These are phyloP conservation scores for Sporisorium exsertum DNA, from an alignment of 1,284 basidiomycete species.

Conservation along the genomic window DNA sequence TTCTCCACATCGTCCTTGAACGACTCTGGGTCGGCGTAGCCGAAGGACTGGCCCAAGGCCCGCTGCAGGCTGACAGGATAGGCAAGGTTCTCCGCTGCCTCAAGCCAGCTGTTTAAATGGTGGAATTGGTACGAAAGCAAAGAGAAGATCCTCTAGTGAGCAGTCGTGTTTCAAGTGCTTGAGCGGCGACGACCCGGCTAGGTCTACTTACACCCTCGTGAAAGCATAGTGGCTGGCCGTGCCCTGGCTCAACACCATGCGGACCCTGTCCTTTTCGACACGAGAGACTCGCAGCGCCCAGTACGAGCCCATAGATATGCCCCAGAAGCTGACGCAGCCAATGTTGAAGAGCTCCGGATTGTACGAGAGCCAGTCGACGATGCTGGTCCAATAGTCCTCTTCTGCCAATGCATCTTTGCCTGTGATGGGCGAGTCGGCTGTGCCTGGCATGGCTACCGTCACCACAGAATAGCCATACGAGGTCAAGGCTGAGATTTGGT, in stretches of 20 bases:
- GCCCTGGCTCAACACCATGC: slow-evolving; percentile 38
- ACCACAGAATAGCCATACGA: slow-evolving; percentile 22
- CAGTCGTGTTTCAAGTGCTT: neutral
- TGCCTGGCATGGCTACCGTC: slow-evolving; percentile 41
- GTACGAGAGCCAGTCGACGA: slow-evolving; percentile 43
- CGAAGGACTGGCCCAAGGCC: slow-evolving; percentile 33
- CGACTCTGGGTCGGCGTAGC: slow-evolving; percentile 26
- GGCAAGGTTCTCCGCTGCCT: slow-evolving; percentile 37
- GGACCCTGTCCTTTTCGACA: slow-evolving; percentile 18
- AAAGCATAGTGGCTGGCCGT: slow-evolving; percentile 50
- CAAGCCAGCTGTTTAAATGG: slow-evolving; percentile 32
- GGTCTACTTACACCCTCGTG: slow-evolving; percentile 26
- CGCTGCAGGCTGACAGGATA: slow-evolving; percentile 46
- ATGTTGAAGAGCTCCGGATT: slow-evolving; percentile 15
- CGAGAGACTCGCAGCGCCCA: slow-evolving; percentile 40
- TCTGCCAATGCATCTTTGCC: slow-evolving; percentile 17
- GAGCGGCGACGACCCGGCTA: too few species aligned
- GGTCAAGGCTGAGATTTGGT: slow-evolving; percentile 17
- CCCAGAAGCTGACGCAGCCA: slow-evolving; percentile 41
- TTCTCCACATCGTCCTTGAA: slow-evolving; percentile 35
- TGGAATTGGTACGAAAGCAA: neutral
- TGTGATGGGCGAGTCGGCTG: slow-evolving; percentile 46
- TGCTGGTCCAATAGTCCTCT: slow-evolving; percentile 30
- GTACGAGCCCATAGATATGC: slow-evolving; percentile 45
- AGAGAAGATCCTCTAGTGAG: neutral